These are phyloP conservation scores for Lanzia echinophila DNA, from an alignment of 2,329 filamentous ascomycete genomes.

Conservation along the genomic window DNA sequence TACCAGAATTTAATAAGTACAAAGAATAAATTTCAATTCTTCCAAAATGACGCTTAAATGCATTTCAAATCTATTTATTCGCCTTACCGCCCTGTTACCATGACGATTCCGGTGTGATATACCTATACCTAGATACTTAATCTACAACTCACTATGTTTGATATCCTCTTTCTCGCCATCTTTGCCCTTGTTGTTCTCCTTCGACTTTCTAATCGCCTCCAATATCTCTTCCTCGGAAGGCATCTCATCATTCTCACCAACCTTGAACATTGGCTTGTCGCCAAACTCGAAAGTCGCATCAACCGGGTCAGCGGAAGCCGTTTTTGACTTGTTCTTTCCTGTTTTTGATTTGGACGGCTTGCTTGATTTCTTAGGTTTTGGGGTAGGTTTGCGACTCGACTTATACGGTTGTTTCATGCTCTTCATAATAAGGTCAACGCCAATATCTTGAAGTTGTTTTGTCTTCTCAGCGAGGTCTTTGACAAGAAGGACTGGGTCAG, in stretches of 20 bases:
- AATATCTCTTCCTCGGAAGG: constrained; percentile 44
- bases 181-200: background rate
- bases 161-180: constrained; percentile 7
- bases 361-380: constrained; percentile 31
- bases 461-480: constrained; percentile 66
- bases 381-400: constrained; percentile 11
- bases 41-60: background rate
- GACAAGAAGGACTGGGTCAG: constrained; percentile 67
- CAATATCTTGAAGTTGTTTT: constrained; percentile 63
- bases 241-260: constrained; percentile 38
- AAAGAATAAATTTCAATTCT: too few species aligned
- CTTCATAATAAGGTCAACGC: constrained; percentile 65
- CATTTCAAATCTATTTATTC: background rate
- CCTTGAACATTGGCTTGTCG: constrained; percentile 31
- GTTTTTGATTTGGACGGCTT: constrained; percentile 24
- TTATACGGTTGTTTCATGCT: constrained; percentile 49
- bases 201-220: constrained; percentile 44
- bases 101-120: background rate
- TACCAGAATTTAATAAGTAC: too few species aligned
- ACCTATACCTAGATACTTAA: background rate
- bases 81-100: background rate
- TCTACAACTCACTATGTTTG: constrained; percentile 21
- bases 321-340: constrained; percentile 32
- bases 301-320: constrained; percentile 27
- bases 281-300: constrained; percentile 38